These are phyloP conservation scores for Sporothrix schenckii DNA, from an alignment of 2,329 filamentous ascomycete species.

Conservation along the genomic window DNA sequence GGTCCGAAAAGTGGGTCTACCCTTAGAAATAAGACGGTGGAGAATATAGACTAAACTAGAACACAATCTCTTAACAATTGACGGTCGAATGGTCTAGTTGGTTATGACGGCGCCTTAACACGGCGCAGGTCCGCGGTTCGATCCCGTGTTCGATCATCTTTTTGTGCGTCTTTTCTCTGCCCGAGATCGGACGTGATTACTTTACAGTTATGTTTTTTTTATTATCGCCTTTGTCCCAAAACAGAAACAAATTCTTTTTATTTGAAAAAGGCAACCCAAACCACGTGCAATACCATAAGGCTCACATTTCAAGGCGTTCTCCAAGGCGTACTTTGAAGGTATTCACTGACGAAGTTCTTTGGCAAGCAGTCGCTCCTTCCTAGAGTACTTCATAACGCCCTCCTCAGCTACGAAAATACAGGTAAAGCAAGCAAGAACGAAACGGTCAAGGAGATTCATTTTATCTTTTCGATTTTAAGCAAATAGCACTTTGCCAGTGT, in stretches of 20 bases:
- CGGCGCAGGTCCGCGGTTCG: conserved; percentile 34
- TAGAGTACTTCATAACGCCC: background rate
- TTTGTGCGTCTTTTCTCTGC: background rate
- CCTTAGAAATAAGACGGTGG: too few relatives aligned
- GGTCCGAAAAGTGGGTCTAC: background rate
- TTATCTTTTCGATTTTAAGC: too few relatives aligned
- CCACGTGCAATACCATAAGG: too few relatives aligned
- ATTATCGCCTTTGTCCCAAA: background rate
- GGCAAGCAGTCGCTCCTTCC: background rate
- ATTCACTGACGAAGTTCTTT: background rate
- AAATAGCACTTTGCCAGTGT: too few relatives aligned
- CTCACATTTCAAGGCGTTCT: too few relatives aligned
- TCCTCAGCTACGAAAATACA: background rate
- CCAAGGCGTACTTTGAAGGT: too few relatives aligned
- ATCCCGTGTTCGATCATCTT: conserved; percentile 33
- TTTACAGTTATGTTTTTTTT: background rate
- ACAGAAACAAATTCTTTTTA: too few relatives aligned
- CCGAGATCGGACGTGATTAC: background rate
- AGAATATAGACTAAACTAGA: background rate
- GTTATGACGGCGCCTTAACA: conserved; percentile 35
- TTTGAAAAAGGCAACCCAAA: too few relatives aligned
- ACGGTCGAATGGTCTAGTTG: conserved; percentile 33
- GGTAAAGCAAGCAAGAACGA: background rate
- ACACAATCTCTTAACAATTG: background rate
- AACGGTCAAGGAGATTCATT: background rate